Conservation (phyloP, 257 asterid species). For the Apocynum venetum region DNA sequence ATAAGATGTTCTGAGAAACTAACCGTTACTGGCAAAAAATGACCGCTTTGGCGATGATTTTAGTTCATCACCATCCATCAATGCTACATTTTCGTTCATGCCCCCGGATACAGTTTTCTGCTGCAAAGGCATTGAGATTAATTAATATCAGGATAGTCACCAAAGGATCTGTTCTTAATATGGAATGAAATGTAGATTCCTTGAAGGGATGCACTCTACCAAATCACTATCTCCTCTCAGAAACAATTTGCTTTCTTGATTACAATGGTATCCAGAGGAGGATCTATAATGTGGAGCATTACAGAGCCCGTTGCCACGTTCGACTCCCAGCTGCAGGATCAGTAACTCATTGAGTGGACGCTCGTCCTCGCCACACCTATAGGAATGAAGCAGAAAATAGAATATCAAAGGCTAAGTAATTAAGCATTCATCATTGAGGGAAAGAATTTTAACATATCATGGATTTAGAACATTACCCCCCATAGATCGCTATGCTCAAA, state of each 20-base stretch:
- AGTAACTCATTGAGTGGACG: constrained; percentile 79
- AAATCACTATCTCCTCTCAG: constrained; percentile 29
- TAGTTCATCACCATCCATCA: constrained; percentile 39
- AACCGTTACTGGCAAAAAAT: constrained; percentile 41
- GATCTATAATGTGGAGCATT: constrained; percentile 30
- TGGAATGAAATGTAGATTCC: not conserved
- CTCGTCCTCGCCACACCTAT: constrained; percentile 97
- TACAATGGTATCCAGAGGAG: constrained; percentile 23
- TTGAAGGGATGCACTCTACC: constrained; percentile 20
- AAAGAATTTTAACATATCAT: not conserved
- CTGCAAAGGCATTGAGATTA: constrained; percentile 16
- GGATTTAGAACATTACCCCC: constrained; percentile 56
- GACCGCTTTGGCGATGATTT: constrained; percentile 40
- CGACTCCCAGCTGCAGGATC: constrained; percentile 51
- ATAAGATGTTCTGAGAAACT: constrained; percentile 2
- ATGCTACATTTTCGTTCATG: constrained; percentile 28
- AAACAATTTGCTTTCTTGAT: constrained; percentile 37
- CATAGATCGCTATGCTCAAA: constrained; percentile 64
- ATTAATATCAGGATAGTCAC: not conserved
- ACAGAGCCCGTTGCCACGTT: constrained; percentile 15
- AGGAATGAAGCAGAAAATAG: constrained; percentile 9
- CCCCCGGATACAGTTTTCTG: constrained; percentile 30
- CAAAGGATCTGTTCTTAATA: not conserved
- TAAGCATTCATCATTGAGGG: not conserved
- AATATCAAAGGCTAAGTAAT: not conserved